Evolutionary conservation across 108 stramenopile species (phyloP).

Genomic region (Skeletonema marinoi): DNA sequence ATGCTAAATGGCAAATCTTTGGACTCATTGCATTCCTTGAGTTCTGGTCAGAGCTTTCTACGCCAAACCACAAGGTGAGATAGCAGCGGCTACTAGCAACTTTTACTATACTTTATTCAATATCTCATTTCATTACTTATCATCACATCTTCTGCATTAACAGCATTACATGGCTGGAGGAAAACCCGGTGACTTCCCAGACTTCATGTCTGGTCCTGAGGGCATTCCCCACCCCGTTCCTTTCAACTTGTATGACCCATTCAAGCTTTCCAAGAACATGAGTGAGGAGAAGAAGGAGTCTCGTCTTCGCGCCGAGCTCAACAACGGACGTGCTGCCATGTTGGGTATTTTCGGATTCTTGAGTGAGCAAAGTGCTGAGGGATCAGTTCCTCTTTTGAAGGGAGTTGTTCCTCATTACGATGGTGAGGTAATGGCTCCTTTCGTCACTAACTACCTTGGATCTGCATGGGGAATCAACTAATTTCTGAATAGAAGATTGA

Average conservation of each 20-base stretch:
- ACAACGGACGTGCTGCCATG: constrained; percentile 82
- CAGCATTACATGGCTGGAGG: constrained; percentile 68
- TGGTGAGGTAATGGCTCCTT: constrained; percentile 49
- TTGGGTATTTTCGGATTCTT: constrained; percentile 84
- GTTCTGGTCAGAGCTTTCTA: constrained; percentile 50
- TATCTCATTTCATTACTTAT: background rate
- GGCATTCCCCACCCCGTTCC: constrained; percentile 75
- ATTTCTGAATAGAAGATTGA: background rate
- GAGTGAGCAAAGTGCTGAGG: constrained; percentile 60
- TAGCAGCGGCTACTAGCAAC: too few species aligned
- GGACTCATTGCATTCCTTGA: constrained; percentile 41
- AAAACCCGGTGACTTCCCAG: constrained; percentile 61
- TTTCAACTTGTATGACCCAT: constrained; percentile 80
- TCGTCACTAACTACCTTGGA: constrained; percentile 45
- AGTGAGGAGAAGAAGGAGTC: constrained; percentile 61
- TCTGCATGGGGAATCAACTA: constrained; percentile 15
- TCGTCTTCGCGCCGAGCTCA: constrained; percentile 66
- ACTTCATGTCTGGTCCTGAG: constrained; percentile 39
- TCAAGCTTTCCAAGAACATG: constrained; percentile 66
- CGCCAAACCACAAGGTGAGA: constrained; percentile 26
- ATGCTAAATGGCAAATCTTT: constrained; percentile 78
- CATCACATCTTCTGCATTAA: background rate
- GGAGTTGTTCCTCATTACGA: constrained; percentile 48
- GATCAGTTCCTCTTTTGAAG: constrained; percentile 51
- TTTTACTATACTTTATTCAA: too few species aligned